Base-by-base conservation (phyloP, 1,284 basidiomycete species). In the Albatrellus sp. region DNA sequence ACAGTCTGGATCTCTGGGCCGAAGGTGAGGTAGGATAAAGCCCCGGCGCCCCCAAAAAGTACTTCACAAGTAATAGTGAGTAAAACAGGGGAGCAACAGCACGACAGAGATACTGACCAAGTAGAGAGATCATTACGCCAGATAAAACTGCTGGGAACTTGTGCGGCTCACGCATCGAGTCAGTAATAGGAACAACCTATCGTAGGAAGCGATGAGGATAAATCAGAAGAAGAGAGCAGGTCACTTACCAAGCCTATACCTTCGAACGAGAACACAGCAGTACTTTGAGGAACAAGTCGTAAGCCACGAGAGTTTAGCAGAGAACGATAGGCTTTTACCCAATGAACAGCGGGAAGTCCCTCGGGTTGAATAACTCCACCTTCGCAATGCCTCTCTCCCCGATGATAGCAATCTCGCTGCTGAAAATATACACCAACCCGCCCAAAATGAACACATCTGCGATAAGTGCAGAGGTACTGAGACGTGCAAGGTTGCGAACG, bases 251-350 rank as follows among this genome's bases (percentile, higher is more conserved):
- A 68, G 40, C 96, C 94, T 53, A 98, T 90, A 13, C 94, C 94
- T 63, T 98, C 96, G 53, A 98, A 99, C 0, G 96, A 92, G 61
- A 98, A 98, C 17, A 98, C 94, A 3, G 94, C 94, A 13, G 96
- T 98, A 19, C 90, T 87, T 52, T 42, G 12, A 20, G 12, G 33
- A 56, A 44, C 3, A 37, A 17, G 24, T 4, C 20, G 33, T 47
- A 20, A 24, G 24, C 24, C 7, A 24, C 3, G 46, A 20, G 13
- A 16, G 30, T 34, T 38, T 9, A 30, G 43, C 31, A 38, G 20
- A 45, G 12, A 51, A 40, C 16, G 39, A 46, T 42, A 37, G 7
- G 16, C 12, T 66, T 77, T 51, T 54, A 87, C 83, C 91, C 96
- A 51, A 98, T 89, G 49, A 98, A 77, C 16, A 98, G 66, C 0